phyloP scores from a whole-genome alignment of 257 asterid genomes.

The Primulina eburnea region DNA sequence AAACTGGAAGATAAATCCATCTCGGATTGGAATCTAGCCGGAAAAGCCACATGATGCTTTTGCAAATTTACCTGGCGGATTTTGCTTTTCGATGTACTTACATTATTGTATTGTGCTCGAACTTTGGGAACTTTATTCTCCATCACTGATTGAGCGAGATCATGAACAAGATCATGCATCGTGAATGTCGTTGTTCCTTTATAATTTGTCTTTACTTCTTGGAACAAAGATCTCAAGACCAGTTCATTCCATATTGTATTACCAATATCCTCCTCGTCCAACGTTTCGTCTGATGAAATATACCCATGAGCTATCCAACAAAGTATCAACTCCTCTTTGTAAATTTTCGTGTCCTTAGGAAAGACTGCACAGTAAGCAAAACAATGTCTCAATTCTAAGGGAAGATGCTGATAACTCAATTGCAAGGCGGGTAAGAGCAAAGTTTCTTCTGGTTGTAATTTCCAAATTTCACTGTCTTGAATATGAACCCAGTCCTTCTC shows the following conservation, averaged over 20 bases:
- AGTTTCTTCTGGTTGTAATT: constrained; percentile 23
- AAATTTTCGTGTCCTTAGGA: constrained; percentile 19
- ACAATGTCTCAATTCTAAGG: constrained; percentile 22
- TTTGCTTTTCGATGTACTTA: constrained; percentile 1
- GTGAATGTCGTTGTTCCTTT: constrained; percentile 8
- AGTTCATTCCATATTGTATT: constrained; percentile 23
- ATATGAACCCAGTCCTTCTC: constrained; percentile 32
- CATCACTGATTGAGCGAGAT: constrained; percentile 21
- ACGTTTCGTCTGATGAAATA: constrained; percentile 16
- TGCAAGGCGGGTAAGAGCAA: constrained; percentile 26
- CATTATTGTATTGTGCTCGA: neutral
- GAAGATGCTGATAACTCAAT: constrained; percentile 33
- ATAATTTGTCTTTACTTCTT: constrained; percentile 3
- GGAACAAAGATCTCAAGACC: constrained; percentile 25
- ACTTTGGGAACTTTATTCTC: constrained; percentile 8
- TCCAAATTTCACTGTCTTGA: constrained; percentile 28
- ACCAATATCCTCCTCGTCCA: constrained; percentile 24
- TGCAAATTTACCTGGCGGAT: constrained; percentile 11
- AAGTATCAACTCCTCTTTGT: constrained; percentile 24
- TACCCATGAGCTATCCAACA: constrained; percentile 32
- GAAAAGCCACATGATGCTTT: neutral
- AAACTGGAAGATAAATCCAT: constrained; percentile 2
- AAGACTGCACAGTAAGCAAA: constrained; percentile 33
- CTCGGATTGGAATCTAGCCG: neutral
- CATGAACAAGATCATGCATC: constrained; percentile 31